phyloP scores from a whole-genome alignment of 495 filamentous ascomycete species.

The Lasiosphaeris hirsuta region DNA sequence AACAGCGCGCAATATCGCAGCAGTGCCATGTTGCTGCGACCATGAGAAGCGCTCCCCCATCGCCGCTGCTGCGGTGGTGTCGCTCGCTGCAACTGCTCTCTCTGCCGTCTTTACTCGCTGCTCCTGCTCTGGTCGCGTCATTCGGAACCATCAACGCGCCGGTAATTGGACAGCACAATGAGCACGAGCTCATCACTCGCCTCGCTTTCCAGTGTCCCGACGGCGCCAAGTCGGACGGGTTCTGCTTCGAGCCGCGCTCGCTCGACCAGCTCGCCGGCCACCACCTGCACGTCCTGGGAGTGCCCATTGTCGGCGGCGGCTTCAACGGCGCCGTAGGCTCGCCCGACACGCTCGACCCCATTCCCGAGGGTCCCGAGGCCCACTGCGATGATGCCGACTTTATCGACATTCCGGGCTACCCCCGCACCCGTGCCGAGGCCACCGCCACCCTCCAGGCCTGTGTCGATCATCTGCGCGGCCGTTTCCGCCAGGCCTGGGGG shows the following conservation, averaged over 20 bases:
- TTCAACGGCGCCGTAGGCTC: slow-evolving; percentile 30
- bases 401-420: slow-evolving; percentile 27
- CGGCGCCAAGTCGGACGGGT: slow-evolving; percentile 23
- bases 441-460: slow-evolving; percentile 23
- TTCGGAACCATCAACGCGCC: slow-evolving; percentile 31
- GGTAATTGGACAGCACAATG: slow-evolving; percentile 27
- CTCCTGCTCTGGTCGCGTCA: not conserved
- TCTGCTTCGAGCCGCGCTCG: slow-evolving; percentile 28
- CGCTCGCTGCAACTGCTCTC: not conserved
- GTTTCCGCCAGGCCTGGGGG: slow-evolving; percentile 21
- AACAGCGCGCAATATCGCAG: too few species aligned
- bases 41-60: not conserved
- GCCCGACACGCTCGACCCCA: slow-evolving; percentile 27
- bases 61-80: not conserved
- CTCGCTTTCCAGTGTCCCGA: slow-evolving; percentile 26
- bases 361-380: slow-evolving; percentile 28
- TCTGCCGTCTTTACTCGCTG: not conserved
- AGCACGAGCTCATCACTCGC: slow-evolving; percentile 33
- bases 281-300: slow-evolving; percentile 19
- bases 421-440: slow-evolving; percentile 18
- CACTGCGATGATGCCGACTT: slow-evolving; percentile 32
- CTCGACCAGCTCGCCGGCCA: slow-evolving; percentile 30
- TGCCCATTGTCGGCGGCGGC: slow-evolving; percentile 21
- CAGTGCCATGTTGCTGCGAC: too few species aligned
- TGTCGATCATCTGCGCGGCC: slow-evolving; percentile 26